phyloP scores from a whole-genome alignment of 1,284 basidiomycete genomes.

The Austroboletus niveus region DNA sequence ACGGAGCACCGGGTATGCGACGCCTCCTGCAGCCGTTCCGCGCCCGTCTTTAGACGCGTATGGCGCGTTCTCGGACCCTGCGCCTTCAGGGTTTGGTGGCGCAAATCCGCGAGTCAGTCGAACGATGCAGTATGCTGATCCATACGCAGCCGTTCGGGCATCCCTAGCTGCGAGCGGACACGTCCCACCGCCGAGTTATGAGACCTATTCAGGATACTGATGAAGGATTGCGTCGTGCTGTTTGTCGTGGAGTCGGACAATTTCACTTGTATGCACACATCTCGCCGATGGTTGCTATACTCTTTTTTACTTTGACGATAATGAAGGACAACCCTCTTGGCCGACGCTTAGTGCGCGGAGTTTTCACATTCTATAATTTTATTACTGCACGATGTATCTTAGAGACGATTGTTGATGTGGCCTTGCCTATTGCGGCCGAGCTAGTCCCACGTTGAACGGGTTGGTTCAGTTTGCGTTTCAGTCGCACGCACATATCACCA shows the following conservation, averaged over 20 bases:
- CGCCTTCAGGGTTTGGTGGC: constrained; percentile 65
- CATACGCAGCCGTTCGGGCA: constrained; percentile 73
- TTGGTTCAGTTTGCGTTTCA: background rate
- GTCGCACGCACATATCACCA: constrained; percentile 2
- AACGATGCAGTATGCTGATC: constrained; percentile 87
- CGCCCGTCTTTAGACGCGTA: constrained; percentile 81
- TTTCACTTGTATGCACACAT: constrained; percentile 14
- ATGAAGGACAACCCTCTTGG: constrained; percentile 12
- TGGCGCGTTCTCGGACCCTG: constrained; percentile 82
- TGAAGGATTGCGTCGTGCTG: constrained; percentile 6
- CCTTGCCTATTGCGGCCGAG: constrained; percentile 9
- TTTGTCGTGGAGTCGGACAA: constrained; percentile 3
- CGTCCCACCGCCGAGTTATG: constrained; percentile 48
- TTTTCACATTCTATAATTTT: constrained; percentile 6
- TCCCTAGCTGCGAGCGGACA: constrained; percentile 32
- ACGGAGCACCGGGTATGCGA: constrained; percentile 28
- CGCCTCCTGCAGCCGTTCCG: constrained; percentile 33
- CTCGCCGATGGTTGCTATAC: constrained; percentile 7
- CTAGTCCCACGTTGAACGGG: constrained; percentile 15
- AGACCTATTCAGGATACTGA: constrained; percentile 39
- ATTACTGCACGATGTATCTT: constrained; percentile 13
- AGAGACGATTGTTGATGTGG: constrained; percentile 4
- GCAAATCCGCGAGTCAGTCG: constrained; percentile 61
- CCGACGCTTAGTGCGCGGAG: constrained; percentile 2
- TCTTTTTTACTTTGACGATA: constrained; percentile 6